These are phyloP conservation scores for Russula abietina DNA, from an alignment of 768 basidiomycete species.

Conservation along the genomic window DNA sequence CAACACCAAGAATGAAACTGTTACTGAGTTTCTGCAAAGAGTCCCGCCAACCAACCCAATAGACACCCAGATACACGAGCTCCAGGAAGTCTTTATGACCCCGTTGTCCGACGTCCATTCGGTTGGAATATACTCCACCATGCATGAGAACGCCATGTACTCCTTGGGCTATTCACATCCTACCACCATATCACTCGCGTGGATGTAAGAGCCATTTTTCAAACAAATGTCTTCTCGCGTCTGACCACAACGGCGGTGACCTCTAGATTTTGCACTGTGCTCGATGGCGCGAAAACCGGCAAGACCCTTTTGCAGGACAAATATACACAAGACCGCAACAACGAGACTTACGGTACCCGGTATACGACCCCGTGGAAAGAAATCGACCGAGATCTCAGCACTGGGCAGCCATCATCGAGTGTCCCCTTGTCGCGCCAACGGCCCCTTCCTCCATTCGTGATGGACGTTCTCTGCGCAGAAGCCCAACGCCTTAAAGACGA, in stretches of 20 bases:
- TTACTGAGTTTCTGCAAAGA: slow-evolving; percentile 36
- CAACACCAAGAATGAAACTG: slow-evolving; percentile 39
- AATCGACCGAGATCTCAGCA: neutral
- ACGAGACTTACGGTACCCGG: slow-evolving; percentile 26
- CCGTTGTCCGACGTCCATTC: slow-evolving; percentile 40
- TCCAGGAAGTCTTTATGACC: slow-evolving; percentile 49
- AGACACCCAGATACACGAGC: slow-evolving; percentile 31
- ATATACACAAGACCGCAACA: slow-evolving; percentile 24
- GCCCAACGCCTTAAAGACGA: slow-evolving; percentile 28
- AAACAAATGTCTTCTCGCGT: neutral
- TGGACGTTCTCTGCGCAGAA: slow-evolving; percentile 18
- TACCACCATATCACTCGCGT: slow-evolving; percentile 49
- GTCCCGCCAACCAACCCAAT: slow-evolving; percentile 26
- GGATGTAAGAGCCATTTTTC: slow-evolving; percentile 38
- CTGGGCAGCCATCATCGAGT: neutral
- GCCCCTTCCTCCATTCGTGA: neutral
- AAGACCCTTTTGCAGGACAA: slow-evolving; percentile 36
- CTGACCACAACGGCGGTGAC: neutral
- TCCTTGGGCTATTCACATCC: slow-evolving; percentile 44
- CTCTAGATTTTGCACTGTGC: slow-evolving; percentile 43
- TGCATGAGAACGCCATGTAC: slow-evolving; percentile 54
- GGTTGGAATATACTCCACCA: slow-evolving; percentile 47
- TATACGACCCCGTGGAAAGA: slow-evolving; percentile 30
- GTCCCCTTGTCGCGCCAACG: neutral
- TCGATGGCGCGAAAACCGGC: slow-evolving; percentile 61